phyloP scores from a whole-genome alignment of 192 early-diverging fungal genomes.

The Coemansia sp. region DNA sequence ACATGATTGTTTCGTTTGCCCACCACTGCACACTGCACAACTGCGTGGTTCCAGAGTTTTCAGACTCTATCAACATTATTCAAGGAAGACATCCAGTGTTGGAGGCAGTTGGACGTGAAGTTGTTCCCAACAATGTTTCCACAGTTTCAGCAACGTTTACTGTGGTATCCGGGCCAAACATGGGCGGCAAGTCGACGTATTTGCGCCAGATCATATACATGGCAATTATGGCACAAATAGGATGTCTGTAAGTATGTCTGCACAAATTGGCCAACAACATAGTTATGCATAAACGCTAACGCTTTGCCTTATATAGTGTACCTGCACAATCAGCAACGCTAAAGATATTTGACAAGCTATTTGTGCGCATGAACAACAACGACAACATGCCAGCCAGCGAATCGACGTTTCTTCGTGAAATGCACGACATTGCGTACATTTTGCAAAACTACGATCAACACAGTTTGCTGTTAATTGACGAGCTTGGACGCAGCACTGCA shows the following conservation, averaged over 20 bases:
- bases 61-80: slow-evolving; percentile 74
- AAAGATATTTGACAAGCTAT: slow-evolving; percentile 68
- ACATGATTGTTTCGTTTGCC: slow-evolving; percentile 77
- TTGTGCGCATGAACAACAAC: slow-evolving; percentile 77
- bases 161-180: slow-evolving; percentile 88
- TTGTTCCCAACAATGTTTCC: slow-evolving; percentile 70
- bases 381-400: slow-evolving; percentile 59
- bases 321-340: slow-evolving; percentile 80
- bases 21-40: slow-evolving; percentile 60
- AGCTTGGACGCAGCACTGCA: slow-evolving; percentile 71
- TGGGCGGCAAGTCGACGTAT: slow-evolving; percentile 90
- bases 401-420: slow-evolving; percentile 85
- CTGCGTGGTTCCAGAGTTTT: slow-evolving; percentile 70
- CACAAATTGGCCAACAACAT: too few species aligned
- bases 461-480: slow-evolving; percentile 85
- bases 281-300: neutral
- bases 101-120: slow-evolving; percentile 58
- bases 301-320: slow-evolving; percentile 52
- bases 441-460: slow-evolving; percentile 67
- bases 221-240: slow-evolving; percentile 84
- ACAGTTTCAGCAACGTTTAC: slow-evolving; percentile 64
- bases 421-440: slow-evolving; percentile 83
- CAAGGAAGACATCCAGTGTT: slow-evolving; percentile 75
- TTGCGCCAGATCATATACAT: slow-evolving; percentile 77
- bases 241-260: slow-evolving; percentile 60